Conservation (phyloP, 139 green algal species). For the Diplosphaera chodatii region DNA sequence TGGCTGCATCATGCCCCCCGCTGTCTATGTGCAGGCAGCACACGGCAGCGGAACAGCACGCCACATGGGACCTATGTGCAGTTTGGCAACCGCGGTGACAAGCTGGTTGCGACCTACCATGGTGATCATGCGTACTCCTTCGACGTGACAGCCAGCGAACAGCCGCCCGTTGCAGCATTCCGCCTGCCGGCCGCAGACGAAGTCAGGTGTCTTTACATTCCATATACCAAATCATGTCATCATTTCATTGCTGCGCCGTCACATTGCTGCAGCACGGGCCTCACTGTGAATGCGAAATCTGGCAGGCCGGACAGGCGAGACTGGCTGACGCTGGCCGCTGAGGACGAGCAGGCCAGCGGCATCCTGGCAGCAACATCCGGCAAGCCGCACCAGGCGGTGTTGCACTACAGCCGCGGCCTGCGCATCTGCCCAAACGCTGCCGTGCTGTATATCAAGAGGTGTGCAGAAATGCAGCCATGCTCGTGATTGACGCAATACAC, state of each 20-base stretch:
- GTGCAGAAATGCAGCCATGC: too few species aligned
- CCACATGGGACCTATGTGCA: slow-evolving; percentile 52
- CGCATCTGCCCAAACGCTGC: slow-evolving; percentile 28
- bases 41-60: neutral
- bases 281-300: too few species aligned
- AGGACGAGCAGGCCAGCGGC: neutral
- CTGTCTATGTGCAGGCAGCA: neutral
- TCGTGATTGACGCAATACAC: too few species aligned
- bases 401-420: slow-evolving; percentile 39
- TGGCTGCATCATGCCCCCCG: too few species aligned
- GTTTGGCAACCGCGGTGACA: slow-evolving; percentile 57
- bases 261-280: too few species aligned
- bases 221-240: too few species aligned
- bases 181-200: too few species aligned
- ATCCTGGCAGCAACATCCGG: neutral
- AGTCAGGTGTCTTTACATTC: too few species aligned
- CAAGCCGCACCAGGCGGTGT: slow-evolving; percentile 13
- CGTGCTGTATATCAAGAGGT: slow-evolving; percentile 40
- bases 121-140: slow-evolving; percentile 72
- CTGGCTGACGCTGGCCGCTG: neutral
- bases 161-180: neutral
- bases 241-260: too few species aligned
- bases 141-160: slow-evolving; percentile 37
- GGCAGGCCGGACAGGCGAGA: neutral
- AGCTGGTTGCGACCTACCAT: slow-evolving; percentile 68